phyloP scores from a whole-genome alignment of 345 rosid species.

The Syzygium oleosum region DNA sequence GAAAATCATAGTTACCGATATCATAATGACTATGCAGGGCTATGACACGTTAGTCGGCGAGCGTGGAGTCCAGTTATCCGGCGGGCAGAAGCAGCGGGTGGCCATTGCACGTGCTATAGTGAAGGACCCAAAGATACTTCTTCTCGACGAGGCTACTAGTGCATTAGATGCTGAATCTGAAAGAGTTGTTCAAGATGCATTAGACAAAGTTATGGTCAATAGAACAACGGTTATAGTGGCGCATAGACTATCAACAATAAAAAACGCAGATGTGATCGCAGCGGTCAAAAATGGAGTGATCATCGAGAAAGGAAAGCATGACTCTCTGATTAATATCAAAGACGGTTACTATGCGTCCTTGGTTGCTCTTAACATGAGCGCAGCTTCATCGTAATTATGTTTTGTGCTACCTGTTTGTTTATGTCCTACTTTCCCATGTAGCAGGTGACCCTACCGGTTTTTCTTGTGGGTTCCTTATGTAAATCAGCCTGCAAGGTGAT shows the following conservation, averaged over 20 bases:
- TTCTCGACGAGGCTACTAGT: conserved; percentile 44
- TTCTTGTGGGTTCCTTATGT: neutral
- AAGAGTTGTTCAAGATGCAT: conserved; percentile 12
- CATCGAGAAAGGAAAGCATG: conserved; percentile 45
- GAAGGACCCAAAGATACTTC: conserved; percentile 37
- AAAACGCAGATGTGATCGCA: conserved; percentile 50
- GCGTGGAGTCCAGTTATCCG: conserved; percentile 8
- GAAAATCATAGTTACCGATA: neutral
- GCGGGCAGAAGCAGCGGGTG: conserved; percentile 14
- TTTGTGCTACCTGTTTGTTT: neutral
- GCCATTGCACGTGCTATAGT: conserved; percentile 40
- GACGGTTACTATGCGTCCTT: conserved; percentile 39
- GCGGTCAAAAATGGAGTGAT: conserved; percentile 48
- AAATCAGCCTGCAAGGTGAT: neutral
- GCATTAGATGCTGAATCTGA: conserved; percentile 12
- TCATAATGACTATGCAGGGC: neutral
- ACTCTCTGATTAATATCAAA: conserved; percentile 25
- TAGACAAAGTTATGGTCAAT: conserved; percentile 5
- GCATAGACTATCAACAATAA: conserved; percentile 28
- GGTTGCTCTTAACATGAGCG: conserved; percentile 27
- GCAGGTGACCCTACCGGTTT: neutral
- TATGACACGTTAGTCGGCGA: conserved; percentile 11
- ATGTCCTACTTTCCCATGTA: neutral
- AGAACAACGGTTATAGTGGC: conserved; percentile 9
- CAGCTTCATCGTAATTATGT: conserved; percentile 3